Evolutionary conservation across 805 yeast genomes (phyloP).

Genomic region (Ogataea paraovalis): DNA sequence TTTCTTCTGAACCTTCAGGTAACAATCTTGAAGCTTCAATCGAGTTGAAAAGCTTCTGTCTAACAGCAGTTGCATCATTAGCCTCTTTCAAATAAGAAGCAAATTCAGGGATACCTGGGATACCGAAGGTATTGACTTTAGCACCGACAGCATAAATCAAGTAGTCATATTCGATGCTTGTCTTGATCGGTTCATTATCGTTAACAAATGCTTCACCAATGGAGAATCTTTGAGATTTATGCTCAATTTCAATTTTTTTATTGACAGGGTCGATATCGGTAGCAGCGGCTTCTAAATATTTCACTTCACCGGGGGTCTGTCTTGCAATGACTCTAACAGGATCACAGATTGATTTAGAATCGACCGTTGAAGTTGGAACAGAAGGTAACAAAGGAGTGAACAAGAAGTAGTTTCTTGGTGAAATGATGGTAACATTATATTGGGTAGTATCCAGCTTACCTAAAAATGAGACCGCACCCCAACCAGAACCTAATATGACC

Average conservation of each 20-base stretch:
- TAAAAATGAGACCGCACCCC: slow-evolving; percentile 89
- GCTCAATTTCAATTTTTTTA: slow-evolving; percentile 62
- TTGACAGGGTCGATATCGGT: slow-evolving; percentile 70
- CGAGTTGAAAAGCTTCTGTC: slow-evolving; percentile 78
- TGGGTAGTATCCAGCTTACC: slow-evolving; percentile 80
- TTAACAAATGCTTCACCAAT: slow-evolving; percentile 52
- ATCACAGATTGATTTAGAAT: slow-evolving; percentile 85
- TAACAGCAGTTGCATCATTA: slow-evolving; percentile 79
- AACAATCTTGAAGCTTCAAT: slow-evolving; percentile 85
- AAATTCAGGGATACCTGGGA: slow-evolving; percentile 87
- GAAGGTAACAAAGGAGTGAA: slow-evolving; percentile 96
- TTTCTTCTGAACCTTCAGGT: slow-evolving; percentile 66
- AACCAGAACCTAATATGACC: slow-evolving; percentile 84
- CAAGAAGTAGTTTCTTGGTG: slow-evolving; percentile 92
- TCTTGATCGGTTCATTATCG: slow-evolving; percentile 39
- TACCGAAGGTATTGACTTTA: slow-evolving; percentile 89
- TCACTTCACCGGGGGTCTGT: slow-evolving; percentile 67
- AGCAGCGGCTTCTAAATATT: slow-evolving; percentile 88
- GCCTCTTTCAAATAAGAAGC: slow-evolving; percentile 89
- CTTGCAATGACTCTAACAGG: slow-evolving; percentile 87
- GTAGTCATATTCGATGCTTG: slow-evolving; percentile 66
- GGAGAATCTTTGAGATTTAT: slow-evolving; percentile 48
- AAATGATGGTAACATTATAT: slow-evolving; percentile 84
- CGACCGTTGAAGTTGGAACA: slow-evolving; percentile 91
- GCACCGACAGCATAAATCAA: slow-evolving; percentile 94